Conservation (phyloP, 805 yeast genomes). For the Candida sanyiensis region DNA sequence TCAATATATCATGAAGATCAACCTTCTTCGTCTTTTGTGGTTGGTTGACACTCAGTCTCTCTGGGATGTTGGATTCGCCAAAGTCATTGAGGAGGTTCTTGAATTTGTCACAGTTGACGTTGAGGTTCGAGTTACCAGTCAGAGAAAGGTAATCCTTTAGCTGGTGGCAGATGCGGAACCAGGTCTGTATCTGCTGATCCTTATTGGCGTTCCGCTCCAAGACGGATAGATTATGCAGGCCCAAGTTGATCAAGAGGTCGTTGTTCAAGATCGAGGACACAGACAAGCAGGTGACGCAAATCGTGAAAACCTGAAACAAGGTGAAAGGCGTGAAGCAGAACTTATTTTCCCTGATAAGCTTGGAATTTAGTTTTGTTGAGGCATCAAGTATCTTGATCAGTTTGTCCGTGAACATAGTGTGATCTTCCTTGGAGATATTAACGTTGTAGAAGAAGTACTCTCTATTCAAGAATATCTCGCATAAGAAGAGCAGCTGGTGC, state of each 20-base stretch:
- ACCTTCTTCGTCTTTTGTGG: conserved; percentile 11
- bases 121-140: conserved; percentile 4
- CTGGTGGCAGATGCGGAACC: conserved; percentile 27
- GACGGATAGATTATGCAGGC: conserved; percentile 23
- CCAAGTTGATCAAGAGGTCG: conserved; percentile 21
- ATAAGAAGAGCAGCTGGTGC: conserved; percentile 29
- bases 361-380: conserved; percentile 23
- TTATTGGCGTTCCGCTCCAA: conserved; percentile 26
- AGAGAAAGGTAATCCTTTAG: conserved; percentile 24
- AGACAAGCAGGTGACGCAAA: conserved; percentile 31
- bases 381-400: conserved; percentile 24
- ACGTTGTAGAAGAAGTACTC: conserved; percentile 34
- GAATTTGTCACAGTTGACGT: conserved; percentile 19
- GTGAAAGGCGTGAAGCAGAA: conserved; percentile 36
- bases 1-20: conserved; percentile 15
- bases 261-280: conserved; percentile 28
- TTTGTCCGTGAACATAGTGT: conserved; percentile 26
- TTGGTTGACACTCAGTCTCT: conserved; percentile 14
- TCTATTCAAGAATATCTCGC: conserved; percentile 32
- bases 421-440: conserved; percentile 26
- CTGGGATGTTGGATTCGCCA: conserved; percentile 28
- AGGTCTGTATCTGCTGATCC: conserved; percentile 30
- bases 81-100: conserved; percentile 27
- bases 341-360: conserved; percentile 20
- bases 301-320: conserved; percentile 33